Conservation (phyloP, 1,139 yeast genomes). For the Magnusiomyces paraingens region DNA sequence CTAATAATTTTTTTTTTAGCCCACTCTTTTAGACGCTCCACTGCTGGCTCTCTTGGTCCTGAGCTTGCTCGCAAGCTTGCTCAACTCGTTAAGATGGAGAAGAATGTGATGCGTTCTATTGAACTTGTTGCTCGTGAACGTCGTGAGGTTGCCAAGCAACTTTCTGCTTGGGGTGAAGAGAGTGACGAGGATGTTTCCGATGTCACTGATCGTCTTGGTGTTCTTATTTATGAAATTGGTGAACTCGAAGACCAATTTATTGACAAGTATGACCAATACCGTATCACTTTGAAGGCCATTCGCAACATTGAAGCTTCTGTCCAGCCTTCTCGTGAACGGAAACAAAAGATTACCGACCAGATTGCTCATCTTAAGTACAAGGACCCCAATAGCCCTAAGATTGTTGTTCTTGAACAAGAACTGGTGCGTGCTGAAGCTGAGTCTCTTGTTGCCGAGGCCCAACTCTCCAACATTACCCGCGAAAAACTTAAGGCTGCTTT, state of each 20-base stretch:
- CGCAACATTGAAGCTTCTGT: slow-evolving; percentile 96
- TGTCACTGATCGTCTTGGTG: slow-evolving; percentile 95
- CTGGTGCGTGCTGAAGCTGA: slow-evolving; percentile 98
- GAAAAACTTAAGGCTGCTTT: slow-evolving; percentile 96
- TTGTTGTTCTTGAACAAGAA: slow-evolving; percentile 92
- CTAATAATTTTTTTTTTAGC: slow-evolving; percentile 43
- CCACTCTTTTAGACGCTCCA: slow-evolving; percentile 70
- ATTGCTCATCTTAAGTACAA: slow-evolving; percentile 96
- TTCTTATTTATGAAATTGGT: slow-evolving; percentile 89
- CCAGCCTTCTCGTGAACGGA: slow-evolving; percentile 96
- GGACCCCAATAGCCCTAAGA: slow-evolving; percentile 96
- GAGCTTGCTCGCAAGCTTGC: slow-evolving; percentile 88
- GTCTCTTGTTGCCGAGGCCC: slow-evolving; percentile 97
- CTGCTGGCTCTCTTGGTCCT: slow-evolving; percentile 94
- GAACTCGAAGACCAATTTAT: slow-evolving; percentile 97
- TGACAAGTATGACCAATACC: slow-evolving; percentile 96
- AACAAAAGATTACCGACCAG: slow-evolving; percentile 94
- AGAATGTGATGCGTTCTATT: slow-evolving; percentile 88
- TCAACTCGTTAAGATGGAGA: slow-evolving; percentile 89
- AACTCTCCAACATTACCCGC: slow-evolving; percentile 93
- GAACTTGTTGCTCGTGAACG: slow-evolving; percentile 94
- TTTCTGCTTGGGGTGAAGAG: slow-evolving; percentile 96
- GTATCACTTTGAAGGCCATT: slow-evolving; percentile 88
- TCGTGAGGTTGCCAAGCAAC: slow-evolving; percentile 93
- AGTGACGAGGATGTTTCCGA: slow-evolving; percentile 96